These are phyloP conservation scores for Lithohypha guttulata DNA, from an alignment of 2,329 filamentous ascomycete genomes.

Conservation along the genomic window DNA sequence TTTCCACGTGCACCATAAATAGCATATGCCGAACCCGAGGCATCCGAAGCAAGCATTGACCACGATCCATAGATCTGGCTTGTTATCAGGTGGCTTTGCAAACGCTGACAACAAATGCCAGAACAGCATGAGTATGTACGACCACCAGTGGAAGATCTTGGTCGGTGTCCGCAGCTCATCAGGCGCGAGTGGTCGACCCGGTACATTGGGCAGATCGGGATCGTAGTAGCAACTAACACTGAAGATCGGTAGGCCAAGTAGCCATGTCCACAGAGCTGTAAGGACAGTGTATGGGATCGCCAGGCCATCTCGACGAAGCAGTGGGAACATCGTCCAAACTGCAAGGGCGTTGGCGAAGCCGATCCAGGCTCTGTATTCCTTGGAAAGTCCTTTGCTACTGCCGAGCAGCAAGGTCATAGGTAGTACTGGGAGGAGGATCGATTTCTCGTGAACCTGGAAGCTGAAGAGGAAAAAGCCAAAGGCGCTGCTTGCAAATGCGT, in stretches of 20 bases:
- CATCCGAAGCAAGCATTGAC: constrained; percentile 79
- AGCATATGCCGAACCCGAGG: constrained; percentile 74
- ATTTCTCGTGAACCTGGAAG: constrained; percentile 98
- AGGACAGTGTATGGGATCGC: constrained; percentile 75
- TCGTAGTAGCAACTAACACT: constrained; percentile 18
- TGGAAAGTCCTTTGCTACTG: constrained; percentile 63
- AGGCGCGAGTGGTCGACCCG: constrained; percentile 15
- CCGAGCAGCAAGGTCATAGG: constrained; percentile 86
- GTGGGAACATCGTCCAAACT: constrained; percentile 85
- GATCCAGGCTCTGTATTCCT: constrained; percentile 74
- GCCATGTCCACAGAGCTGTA: constrained; percentile 78
- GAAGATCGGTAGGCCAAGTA: constrained; percentile 75
- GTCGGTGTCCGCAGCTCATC: constrained; percentile 26
- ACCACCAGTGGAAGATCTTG: constrained; percentile 62
- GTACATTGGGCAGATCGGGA: constrained; percentile 16
- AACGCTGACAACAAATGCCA: constrained; percentile 74
- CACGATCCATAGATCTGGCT: constrained; percentile 92
- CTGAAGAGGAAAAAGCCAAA: constrained; percentile 98
- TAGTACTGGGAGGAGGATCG: constrained; percentile 78
- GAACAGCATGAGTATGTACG: constrained; percentile 64
- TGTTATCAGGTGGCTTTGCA: constrained; percentile 56
- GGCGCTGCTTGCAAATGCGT: constrained; percentile 69
- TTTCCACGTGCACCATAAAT: constrained; percentile 79
- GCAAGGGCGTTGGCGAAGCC: constrained; percentile 90
- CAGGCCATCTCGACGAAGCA: constrained; percentile 76